Conservation (phyloP, 257 asterid genomes). For the Anisodus acutangulus region DNA sequence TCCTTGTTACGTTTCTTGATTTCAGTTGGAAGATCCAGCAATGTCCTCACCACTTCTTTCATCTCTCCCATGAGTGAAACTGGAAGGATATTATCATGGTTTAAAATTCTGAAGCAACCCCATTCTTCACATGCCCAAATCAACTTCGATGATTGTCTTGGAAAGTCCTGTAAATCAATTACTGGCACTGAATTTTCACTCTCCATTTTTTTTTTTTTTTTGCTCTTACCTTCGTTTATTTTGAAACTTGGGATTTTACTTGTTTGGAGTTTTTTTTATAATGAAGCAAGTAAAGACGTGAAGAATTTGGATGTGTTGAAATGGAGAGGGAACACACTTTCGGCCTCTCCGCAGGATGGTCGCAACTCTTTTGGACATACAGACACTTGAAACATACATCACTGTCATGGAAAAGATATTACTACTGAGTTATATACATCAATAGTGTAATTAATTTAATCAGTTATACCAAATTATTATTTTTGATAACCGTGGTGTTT, state of each 20-base stretch:
- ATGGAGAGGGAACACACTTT: not conserved
- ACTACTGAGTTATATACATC: too few relatives aligned
- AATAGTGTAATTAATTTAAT: not conserved
- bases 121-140: conserved; percentile 49
- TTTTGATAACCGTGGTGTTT: too few relatives aligned
- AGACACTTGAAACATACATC: not conserved
- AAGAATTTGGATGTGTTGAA: not conserved
- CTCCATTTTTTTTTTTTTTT: not conserved
- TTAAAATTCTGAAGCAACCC: conserved; percentile 50
- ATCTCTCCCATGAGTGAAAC: conserved; percentile 56
- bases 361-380: not conserved
- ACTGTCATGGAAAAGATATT: not conserved
- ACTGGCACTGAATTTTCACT: conserved; percentile 39
- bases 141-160: conserved; percentile 36
- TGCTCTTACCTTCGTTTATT: not conserved
- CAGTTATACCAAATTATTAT: not conserved
- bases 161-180: conserved; percentile 49
- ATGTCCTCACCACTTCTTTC: conserved; percentile 48
- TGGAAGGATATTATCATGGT: conserved; percentile 40
- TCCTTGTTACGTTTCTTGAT: conserved; percentile 53
- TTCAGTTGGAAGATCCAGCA: conserved; percentile 60
- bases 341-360: not conserved
- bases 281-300: not conserved
- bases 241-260: not conserved
- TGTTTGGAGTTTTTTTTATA: not conserved